Conservation (phyloP, 192 early-diverging fungal genomes). For the Pecoramyces ruminantium region DNA sequence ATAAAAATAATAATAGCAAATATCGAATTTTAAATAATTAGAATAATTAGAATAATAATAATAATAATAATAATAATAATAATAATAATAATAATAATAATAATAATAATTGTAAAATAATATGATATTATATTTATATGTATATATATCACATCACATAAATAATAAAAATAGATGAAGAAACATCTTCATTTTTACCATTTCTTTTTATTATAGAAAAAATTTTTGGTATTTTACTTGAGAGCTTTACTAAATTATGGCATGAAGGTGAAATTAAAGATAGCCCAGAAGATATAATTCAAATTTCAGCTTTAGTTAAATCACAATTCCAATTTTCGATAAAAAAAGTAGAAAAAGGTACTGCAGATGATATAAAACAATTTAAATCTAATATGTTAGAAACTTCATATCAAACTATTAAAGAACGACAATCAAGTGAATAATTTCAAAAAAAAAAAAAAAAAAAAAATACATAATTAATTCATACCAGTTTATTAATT, state of each 20-base stretch:
- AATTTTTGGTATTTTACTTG: constrained; percentile 29
- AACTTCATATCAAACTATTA: constrained; percentile 34
- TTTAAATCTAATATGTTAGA: constrained; percentile 45
- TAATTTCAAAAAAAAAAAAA: too few relatives aligned
- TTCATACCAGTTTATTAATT: too few relatives aligned
- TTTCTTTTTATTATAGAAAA: constrained; percentile 38
- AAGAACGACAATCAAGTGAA: constrained; percentile 46
- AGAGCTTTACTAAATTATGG: constrained; percentile 37
- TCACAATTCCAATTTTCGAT: constrained; percentile 36
- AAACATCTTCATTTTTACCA: constrained; percentile 38
- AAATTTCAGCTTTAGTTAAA: constrained; percentile 31
- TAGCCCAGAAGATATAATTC: constrained; percentile 21
- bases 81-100: too few relatives aligned
- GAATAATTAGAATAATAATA: too few relatives aligned
- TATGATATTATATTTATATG: too few relatives aligned
- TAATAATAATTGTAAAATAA: too few relatives aligned
- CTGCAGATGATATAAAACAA: constrained; percentile 7
- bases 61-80: too few relatives aligned
- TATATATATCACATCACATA: too few relatives aligned
- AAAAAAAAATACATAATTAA: too few relatives aligned
- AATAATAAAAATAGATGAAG: constrained; percentile 9
- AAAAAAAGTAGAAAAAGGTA: constrained; percentile 7
- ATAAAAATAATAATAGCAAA: too few relatives aligned
- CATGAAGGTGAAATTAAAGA: constrained; percentile 37
- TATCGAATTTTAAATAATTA: too few relatives aligned